Evolutionary conservation across 257 asterid species (phyloP).

Genomic region (Jacaranda copaia): DNA sequence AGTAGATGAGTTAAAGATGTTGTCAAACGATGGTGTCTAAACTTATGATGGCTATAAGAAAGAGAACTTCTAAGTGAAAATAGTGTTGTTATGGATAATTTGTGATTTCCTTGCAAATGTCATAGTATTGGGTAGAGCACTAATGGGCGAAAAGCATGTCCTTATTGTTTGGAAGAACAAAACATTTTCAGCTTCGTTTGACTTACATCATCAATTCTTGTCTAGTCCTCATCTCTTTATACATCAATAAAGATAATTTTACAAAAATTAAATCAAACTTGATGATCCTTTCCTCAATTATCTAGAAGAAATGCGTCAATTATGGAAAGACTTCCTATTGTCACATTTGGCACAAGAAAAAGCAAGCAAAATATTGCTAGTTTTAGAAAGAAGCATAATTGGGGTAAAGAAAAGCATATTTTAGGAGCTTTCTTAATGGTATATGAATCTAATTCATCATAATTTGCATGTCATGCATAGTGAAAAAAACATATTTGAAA

Average conservation of each 20-base stretch:
- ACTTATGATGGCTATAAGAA: conserved; percentile 2
- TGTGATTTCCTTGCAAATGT: background rate
- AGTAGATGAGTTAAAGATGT: background rate
- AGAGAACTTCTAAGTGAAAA: background rate
- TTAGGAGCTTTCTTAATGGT: background rate
- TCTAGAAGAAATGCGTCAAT: too few relatives aligned
- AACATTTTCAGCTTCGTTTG: background rate
- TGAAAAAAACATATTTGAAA: background rate
- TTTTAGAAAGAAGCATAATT: background rate
- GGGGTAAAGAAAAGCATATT: background rate
- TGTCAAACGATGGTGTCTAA: background rate
- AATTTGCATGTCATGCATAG: background rate
- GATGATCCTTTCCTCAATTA: too few relatives aligned
- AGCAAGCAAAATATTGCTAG: background rate
- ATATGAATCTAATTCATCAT: background rate
- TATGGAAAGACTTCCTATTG: too few relatives aligned
- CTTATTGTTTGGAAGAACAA: background rate
- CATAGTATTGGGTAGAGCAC: too few relatives aligned
- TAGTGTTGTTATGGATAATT: background rate
- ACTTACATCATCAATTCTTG: too few relatives aligned
- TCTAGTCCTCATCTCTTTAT: too few relatives aligned
- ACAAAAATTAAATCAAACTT: too few relatives aligned
- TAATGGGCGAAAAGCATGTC: too few relatives aligned
- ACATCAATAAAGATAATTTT: too few relatives aligned
- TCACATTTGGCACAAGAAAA: too few relatives aligned